These are phyloP conservation scores for Herpetospermum pedunculosum DNA, from an alignment of 306 rosid species.

Conservation along the genomic window DNA sequence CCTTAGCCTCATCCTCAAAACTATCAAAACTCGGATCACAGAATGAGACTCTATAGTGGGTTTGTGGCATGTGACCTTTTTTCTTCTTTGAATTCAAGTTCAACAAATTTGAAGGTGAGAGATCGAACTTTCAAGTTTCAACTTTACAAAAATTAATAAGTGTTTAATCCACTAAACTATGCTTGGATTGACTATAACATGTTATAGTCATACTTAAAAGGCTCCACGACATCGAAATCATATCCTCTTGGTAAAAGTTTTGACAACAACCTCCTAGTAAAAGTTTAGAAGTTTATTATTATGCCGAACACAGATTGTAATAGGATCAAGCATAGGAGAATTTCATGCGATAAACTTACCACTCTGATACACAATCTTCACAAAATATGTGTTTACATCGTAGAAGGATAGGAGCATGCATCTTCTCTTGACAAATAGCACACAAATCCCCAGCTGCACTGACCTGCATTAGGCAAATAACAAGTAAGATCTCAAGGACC, in stretches of 20 bases:
- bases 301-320: background rate
- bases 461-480: slow-evolving; percentile 45
- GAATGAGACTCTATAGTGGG: background rate
- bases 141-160: background rate
- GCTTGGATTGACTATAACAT: too few relatives aligned
- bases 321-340: background rate
- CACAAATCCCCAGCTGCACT: slow-evolving; percentile 87
- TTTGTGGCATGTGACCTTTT: background rate
- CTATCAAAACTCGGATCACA: background rate
- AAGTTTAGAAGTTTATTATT: background rate
- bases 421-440: slow-evolving; percentile 99
- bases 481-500: background rate
- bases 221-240: too few relatives aligned
- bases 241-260: background rate
- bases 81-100: too few relatives aligned
- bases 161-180: background rate
- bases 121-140: too few relatives aligned
- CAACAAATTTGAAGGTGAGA: too few relatives aligned
- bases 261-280: background rate
- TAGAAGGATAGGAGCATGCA: slow-evolving; percentile 86
- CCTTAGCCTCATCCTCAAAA: background rate
- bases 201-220: too few relatives aligned
- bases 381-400: slow-evolving; percentile 96
- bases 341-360: slow-evolving; percentile 36
- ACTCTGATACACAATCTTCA: slow-evolving; percentile 96